Evolutionary conservation across 2,329 filamentous ascomycete species (phyloP).

Genomic region (Beauveria rudraprayagi): DNA sequence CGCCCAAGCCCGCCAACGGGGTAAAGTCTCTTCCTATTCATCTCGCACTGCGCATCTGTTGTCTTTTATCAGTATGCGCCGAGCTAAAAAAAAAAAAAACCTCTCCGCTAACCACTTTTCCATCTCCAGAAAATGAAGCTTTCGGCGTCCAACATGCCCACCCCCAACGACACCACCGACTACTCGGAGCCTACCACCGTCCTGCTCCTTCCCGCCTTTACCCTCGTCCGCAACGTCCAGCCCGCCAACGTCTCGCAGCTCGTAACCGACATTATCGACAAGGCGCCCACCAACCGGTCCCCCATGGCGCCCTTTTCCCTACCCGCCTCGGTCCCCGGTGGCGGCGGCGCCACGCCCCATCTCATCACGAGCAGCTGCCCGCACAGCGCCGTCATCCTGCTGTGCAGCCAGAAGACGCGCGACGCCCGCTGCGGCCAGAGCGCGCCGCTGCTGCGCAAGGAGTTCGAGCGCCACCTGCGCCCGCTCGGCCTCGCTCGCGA

Average conservation of each 20-base stretch:
- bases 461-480: slow-evolving; percentile 82
- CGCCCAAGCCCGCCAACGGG: slow-evolving; percentile 54
- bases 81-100: background rate
- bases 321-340: slow-evolving; percentile 24
- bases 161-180: slow-evolving; percentile 56
- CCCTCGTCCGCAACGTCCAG: slow-evolving; percentile 73
- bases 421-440: slow-evolving; percentile 93
- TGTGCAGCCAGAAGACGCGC: slow-evolving; percentile 91
- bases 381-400: slow-evolving; percentile 78
- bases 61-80: background rate
- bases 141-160: slow-evolving; percentile 84
- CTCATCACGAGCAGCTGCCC: slow-evolving; percentile 44
- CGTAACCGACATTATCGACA: slow-evolving; percentile 61
- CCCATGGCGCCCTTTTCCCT: slow-evolving; percentile 41
- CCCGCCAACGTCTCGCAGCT: slow-evolving; percentile 65
- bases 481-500: slow-evolving; percentile 80
- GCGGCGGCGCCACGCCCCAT: background rate
- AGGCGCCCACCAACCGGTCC: slow-evolving; percentile 64
- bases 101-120: background rate
- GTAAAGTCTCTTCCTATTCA: slow-evolving; percentile 37
- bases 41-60: background rate
- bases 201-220: slow-evolving; percentile 78
- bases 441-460: slow-evolving; percentile 77
- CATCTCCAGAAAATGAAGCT: slow-evolving; percentile 63
- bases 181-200: slow-evolving; percentile 68